phyloP scores from a whole-genome alignment of 208 protist genomes.

The Leishmania tropica region DNA sequence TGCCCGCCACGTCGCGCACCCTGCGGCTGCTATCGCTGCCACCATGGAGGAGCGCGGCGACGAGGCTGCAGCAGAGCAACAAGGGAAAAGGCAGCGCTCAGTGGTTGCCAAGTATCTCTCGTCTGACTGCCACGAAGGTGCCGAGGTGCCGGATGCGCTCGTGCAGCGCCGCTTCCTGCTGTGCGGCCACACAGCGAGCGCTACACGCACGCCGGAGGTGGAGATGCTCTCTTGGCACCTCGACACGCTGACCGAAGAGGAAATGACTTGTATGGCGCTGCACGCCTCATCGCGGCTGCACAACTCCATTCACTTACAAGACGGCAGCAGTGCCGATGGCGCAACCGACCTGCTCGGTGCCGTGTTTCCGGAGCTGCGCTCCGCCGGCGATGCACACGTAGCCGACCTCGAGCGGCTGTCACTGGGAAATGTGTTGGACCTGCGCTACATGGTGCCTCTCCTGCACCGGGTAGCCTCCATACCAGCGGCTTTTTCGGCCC shows the following conservation, averaged over 20 bases:
- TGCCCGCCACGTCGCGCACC: not conserved
- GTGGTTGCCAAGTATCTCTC: not conserved
- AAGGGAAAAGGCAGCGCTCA: not conserved
- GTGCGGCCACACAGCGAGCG: slow-evolving; percentile 45
- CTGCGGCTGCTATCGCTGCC: slow-evolving; percentile 7
- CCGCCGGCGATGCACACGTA: slow-evolving; percentile 48
- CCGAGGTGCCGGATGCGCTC: slow-evolving; percentile 48
- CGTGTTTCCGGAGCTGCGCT: slow-evolving; percentile 75
- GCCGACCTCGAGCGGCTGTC: slow-evolving; percentile 43
- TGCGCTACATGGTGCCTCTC: slow-evolving; percentile 84
- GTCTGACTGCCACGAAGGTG: slow-evolving; percentile 19
- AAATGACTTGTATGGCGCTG: slow-evolving; percentile 55
- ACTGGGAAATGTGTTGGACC: slow-evolving; percentile 49
- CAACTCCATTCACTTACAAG: slow-evolving; percentile 56
- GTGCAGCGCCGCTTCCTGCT: slow-evolving; percentile 69
- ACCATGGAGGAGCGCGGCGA: slow-evolving; percentile 10
- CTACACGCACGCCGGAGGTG: slow-evolving; percentile 65
- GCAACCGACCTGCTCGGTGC: slow-evolving; percentile 54
- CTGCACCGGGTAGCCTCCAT: slow-evolving; percentile 75
- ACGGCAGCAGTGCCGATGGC: slow-evolving; percentile 1
- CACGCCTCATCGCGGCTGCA: slow-evolving; percentile 74
- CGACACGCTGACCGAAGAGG: slow-evolving; percentile 77
- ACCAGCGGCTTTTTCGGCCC: slow-evolving; percentile 35
- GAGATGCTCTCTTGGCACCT: slow-evolving; percentile 82
- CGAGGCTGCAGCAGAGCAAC: not conserved